These are phyloP conservation scores for Fragilaria crotonensis DNA, from an alignment of 108 stramenopile genomes.

Conservation along the genomic window DNA sequence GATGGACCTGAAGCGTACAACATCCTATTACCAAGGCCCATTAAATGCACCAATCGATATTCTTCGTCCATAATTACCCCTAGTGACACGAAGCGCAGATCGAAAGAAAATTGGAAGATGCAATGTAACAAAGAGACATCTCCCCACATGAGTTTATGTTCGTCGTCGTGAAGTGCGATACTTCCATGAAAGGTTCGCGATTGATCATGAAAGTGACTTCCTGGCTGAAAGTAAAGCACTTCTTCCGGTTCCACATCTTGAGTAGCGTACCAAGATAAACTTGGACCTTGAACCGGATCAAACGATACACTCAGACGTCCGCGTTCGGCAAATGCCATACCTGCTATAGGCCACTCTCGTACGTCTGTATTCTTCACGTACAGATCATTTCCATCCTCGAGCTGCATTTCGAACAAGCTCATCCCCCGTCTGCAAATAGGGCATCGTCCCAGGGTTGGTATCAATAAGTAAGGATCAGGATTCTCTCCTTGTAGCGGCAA, in stretches of 20 bases:
- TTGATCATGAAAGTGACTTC: constrained; percentile 39
- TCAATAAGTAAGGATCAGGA: constrained; percentile 15
- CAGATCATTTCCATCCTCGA: constrained; percentile 8
- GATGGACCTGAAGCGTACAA: background rate
- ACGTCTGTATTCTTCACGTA: constrained; percentile 2
- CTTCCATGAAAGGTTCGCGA: constrained; percentile 51
- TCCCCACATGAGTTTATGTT: background rate
- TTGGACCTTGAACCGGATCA: background rate
- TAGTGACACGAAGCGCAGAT: constrained; percentile 36
- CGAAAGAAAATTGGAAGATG: constrained; percentile 40
- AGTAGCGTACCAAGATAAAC: constrained; percentile 11
- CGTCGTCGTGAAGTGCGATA: constrained; percentile 1
- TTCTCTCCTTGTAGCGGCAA: background rate
- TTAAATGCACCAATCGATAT: background rate
- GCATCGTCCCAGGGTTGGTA: constrained; percentile 34
- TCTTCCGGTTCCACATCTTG: constrained; percentile 6
- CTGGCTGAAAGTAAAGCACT: constrained; percentile 21
- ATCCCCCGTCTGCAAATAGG: constrained; percentile 30
- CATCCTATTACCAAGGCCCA: background rate
- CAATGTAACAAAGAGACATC: constrained; percentile 26
- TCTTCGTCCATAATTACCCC: constrained; percentile 19
- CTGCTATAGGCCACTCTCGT: background rate
- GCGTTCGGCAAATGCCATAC: background rate
- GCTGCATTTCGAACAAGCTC: constrained; percentile 21
- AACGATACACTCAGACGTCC: background rate